Base-by-base conservation (phyloP, 768 basidiomycete genomes). In the Amyloporia xantha region DNA sequence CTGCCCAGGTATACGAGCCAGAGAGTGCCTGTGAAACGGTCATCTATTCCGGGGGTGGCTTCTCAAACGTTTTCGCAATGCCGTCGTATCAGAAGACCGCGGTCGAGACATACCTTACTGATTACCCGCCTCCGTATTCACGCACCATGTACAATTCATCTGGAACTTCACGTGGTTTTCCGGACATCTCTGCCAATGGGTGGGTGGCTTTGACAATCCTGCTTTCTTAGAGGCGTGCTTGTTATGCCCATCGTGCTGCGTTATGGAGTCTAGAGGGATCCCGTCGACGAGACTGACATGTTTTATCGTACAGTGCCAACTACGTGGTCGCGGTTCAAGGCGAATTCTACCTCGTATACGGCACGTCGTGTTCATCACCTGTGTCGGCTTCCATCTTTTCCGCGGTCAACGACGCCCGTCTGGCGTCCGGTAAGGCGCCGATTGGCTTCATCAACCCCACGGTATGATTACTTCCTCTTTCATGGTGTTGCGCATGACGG, bases 1-100 rank as follows among this genome's bases (percentile, higher is more conserved):
- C 15, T 21, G n/a, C 12, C 17, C 43, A 54, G 53, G 53, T 68
- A 10, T 45, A 50, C 25, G 62, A 66, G n/a, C 66, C 66, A 0
- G 68, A 70, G 50, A 57, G 58, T 23, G 68, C 68, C 2, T 64
- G 65, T 62, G 62, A 67, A 42, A 53, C 56, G 28, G 54, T 60
- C 40, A 68, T 70, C 57, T 64, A 57, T 64, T 64, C 63, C 30
- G 68, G 71, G 12, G 71, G 71, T 11, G 71, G 70, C 4, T 72
- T 71, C 63, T 68, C 66, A 47, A 68, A 72, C 56, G 55, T 66
- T 50, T 72, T 72, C 59, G 21, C 65, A 5, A 60, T 64, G 49
- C 71, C 71, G 13, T 13, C 19, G 2, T 72, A 66, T 55, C 71
- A 72, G 55, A 52, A 58, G 36, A 25, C 27, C 0, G 64, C 62